Evolutionary conservation across 2,329 filamentous ascomycete genomes (phyloP).

Genomic region (Geosmithia flava): DNA sequence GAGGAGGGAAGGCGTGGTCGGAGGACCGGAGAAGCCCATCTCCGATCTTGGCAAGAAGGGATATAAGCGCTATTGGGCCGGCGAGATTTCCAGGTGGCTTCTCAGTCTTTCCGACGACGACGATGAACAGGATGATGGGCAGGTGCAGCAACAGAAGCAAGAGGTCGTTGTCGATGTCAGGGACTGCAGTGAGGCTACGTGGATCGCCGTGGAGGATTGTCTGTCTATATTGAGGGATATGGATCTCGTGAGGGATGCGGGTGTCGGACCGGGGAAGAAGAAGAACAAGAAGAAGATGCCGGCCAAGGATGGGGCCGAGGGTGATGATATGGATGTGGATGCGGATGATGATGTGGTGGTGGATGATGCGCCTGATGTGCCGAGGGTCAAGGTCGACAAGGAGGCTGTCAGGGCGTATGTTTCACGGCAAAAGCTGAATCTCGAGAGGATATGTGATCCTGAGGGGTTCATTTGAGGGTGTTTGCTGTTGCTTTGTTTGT

Average conservation of each 20-base stretch:
- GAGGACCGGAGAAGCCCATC: constrained; percentile 88
- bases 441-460: constrained; percentile 58
- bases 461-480: constrained; percentile 48
- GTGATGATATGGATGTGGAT: constrained; percentile 4
- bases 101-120: constrained; percentile 28
- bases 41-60: constrained; percentile 74
- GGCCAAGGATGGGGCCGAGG: constrained; percentile 1
- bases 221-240: constrained; percentile 68
- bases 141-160: no score
- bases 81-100: constrained; percentile 66
- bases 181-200: constrained; percentile 64
- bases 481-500: neutral
- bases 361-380: constrained; percentile 17
- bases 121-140: no score
- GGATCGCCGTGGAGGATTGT: constrained; percentile 78
- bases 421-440: constrained; percentile 43
- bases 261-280: constrained; percentile 30
- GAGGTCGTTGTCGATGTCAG: constrained; percentile 50
- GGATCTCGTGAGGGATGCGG: constrained; percentile 53
- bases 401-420: constrained; percentile 55
- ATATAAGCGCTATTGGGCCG: constrained; percentile 78
- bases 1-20: constrained; percentile 67
- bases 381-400: constrained; percentile 39
- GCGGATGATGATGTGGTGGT: constrained; percentile 7
- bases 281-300: constrained; percentile 8